These are phyloP conservation scores for Penicillium sp. DNA, from an alignment of 2,329 filamentous ascomycete genomes.

Conservation along the genomic window DNA sequence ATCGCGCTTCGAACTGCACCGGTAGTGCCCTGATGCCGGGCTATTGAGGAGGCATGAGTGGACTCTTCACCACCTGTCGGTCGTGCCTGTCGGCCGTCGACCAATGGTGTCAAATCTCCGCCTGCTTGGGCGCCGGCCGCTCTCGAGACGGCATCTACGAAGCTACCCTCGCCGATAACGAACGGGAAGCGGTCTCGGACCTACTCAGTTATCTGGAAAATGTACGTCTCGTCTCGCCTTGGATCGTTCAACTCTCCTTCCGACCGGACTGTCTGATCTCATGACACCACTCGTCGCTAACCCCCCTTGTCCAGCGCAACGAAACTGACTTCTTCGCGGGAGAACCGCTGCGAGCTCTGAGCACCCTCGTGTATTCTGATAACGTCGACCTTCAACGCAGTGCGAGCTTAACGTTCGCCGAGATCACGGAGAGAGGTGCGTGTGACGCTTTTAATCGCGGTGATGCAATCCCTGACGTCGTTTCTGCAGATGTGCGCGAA, in stretches of 20 bases:
- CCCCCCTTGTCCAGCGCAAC: constrained; percentile 62
- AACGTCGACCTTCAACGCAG: constrained; percentile 97
- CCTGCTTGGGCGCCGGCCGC: constrained; percentile 58
- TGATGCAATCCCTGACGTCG: constrained; percentile 17
- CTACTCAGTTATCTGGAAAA: constrained; percentile 95
- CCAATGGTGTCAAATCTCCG: constrained; percentile 45
- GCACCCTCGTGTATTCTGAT: constrained; percentile 95
- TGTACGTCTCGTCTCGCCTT: constrained; percentile 57
- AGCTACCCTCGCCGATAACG: constrained; percentile 87
- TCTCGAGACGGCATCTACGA: constrained; percentile 80
- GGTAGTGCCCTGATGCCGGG: constrained; percentile 28
- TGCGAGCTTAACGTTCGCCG: constrained; percentile 95
- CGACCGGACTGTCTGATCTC: constrained; percentile 1
- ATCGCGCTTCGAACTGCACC: constrained; percentile 12
- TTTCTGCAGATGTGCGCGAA: constrained; percentile 78
- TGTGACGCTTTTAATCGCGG: constrained; percentile 2
- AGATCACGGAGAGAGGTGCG: constrained; percentile 94
- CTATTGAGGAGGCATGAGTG: constrained; percentile 35
- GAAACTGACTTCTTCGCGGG: constrained; percentile 99
- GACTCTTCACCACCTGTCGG: constrained; percentile 41
- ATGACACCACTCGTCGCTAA: constrained; percentile 16
- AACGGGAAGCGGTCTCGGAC: constrained; percentile 94
- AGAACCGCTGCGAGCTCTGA: constrained; percentile 87
- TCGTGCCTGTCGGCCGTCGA: constrained; percentile 43
- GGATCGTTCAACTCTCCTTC: not conserved